Evolutionary conservation across 345 rosid genomes (phyloP), one percentile per base, ranked within the genome.

Genomic region (Populus davidiana): DNA sequence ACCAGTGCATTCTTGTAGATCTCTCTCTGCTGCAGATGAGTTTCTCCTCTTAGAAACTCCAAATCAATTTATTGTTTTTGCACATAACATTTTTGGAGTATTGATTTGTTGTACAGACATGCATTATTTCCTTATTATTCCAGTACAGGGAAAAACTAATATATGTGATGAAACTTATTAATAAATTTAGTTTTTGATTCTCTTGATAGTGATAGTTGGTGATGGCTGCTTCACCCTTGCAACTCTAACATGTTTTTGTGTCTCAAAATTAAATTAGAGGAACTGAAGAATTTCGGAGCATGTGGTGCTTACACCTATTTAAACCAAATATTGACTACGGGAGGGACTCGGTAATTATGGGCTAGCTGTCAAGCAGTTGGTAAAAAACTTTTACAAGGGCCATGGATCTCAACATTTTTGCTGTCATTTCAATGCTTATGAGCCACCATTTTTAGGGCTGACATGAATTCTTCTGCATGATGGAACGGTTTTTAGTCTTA

Each of bases 21-120:
- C 78, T 81, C 79, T 79, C 72, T 81, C 76, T 76, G 79, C 72
- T 81, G 86, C 91, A 89, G 92, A 86, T 88, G 90, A 88, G 90
- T 86, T 83, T 78, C 86, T 85, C 81, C 83, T 77, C 85, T 76
- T 87, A 75, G 89, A 86, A 78, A 71, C 83, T 86, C 86, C 81
- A 83, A 83, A 81, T 75, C 75, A 54, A 75, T 78, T 70, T 52
- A 33, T 75, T 73, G 66, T 82, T 82, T 78, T 39, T 63, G 67
- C 72, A 72, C 78, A 74, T 67, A 68, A 59, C 68, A 79, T 27
- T 78, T 59, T 75, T 77, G 77, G 83, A 71, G 61, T 67, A 61
- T 44, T 39, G 50, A 72, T 36, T 66, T 81, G 75, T 84, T 86
- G 86, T 86, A 83, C 82, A 73, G 35, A 83, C 80, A 78, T 84